phyloP scores from a whole-genome alignment of 768 basidiomycete genomes.

The Tylopilus rubrobrunneus region DNA sequence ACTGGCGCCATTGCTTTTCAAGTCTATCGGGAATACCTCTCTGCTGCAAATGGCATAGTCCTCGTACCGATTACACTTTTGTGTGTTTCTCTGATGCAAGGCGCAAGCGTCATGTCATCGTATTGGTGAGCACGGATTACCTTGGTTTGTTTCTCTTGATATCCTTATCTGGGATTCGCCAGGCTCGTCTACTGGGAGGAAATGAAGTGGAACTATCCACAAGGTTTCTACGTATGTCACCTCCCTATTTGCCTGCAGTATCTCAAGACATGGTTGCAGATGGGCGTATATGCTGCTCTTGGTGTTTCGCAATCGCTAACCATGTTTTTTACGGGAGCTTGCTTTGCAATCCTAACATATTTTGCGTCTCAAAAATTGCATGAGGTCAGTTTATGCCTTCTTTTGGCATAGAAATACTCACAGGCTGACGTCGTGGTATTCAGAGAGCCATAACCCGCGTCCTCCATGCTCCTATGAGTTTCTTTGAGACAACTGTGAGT shows the following conservation, averaged over 20 bases:
- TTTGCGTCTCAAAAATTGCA: conserved; percentile 73
- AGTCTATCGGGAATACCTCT: conserved; percentile 51
- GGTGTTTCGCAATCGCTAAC: conserved; percentile 68
- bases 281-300: conserved; percentile 76
- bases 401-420: neutral
- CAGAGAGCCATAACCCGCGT: conserved; percentile 63
- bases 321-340: conserved; percentile 63
- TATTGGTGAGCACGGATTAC: conserved; percentile 53
- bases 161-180: neutral
- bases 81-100: conserved; percentile 65
- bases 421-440: neutral
- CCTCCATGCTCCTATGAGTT: conserved; percentile 84
- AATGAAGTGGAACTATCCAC: conserved; percentile 51
- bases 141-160: neutral
- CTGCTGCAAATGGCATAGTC: conserved; percentile 62
- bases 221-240: conserved; percentile 66
- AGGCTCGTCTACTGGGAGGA: conserved; percentile 74
- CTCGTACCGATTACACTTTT: conserved; percentile 64
- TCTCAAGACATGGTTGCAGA: conserved; percentile 38
- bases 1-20: conserved; percentile 48
- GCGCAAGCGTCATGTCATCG: conserved; percentile 62
- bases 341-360: conserved; percentile 66
- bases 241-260: conserved; percentile 26
- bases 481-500: conserved; percentile 80
- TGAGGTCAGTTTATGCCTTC: conserved; percentile 35